These are phyloP conservation scores for Xylaria longipes DNA, from an alignment of 495 filamentous ascomycete species.

Conservation along the genomic window DNA sequence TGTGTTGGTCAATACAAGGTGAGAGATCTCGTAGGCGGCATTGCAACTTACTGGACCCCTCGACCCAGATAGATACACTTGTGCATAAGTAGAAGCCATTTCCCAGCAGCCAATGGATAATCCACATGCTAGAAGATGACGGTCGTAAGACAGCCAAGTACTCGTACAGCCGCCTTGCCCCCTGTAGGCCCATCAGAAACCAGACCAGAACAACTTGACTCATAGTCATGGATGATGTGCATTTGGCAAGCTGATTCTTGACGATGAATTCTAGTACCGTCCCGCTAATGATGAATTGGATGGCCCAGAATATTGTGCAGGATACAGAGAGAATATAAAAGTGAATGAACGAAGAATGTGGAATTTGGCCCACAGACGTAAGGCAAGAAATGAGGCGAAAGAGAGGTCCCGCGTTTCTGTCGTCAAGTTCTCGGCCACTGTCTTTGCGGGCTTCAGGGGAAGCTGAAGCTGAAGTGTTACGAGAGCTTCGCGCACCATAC, in stretches of 20 bases:
- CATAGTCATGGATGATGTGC: constrained; percentile 61
- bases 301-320: constrained; percentile 78
- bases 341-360: constrained; percentile 85
- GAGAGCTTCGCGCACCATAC: constrained; percentile 54
- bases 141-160: constrained; percentile 65
- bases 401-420: constrained; percentile 23
- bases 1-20: constrained; percentile 30
- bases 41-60: constrained; percentile 70
- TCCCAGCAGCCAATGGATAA: constrained; percentile 81
- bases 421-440: background rate
- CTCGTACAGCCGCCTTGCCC: constrained; percentile 75
- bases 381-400: constrained; percentile 36
- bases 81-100: constrained; percentile 76
- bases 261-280: constrained; percentile 52
- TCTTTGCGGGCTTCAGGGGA: background rate
- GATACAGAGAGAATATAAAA: constrained; percentile 80
- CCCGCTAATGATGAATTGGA: constrained; percentile 68
- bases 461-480: background rate
- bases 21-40: constrained; percentile 6
- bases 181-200: constrained; percentile 76
- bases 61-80: constrained; percentile 82
- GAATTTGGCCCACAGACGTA: constrained; percentile 62
- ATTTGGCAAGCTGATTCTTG: constrained; percentile 21
- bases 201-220: constrained; percentile 72
- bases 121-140: constrained; percentile 76